phyloP scores from a whole-genome alignment of 306 rosid genomes.

The Trifolium dubium region DNA sequence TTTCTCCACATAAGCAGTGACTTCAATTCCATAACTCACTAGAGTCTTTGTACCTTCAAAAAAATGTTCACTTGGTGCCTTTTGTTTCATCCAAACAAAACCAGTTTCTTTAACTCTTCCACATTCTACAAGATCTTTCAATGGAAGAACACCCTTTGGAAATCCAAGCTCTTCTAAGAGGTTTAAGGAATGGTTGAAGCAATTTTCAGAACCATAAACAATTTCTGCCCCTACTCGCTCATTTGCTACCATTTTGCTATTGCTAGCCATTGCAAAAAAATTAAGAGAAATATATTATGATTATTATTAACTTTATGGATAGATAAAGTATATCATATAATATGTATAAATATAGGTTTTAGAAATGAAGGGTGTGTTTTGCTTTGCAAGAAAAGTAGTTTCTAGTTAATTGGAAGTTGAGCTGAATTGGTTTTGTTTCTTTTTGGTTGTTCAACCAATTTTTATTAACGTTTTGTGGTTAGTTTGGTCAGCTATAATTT shows the following conservation, averaged over 20 bases:
- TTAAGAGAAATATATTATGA: not conserved
- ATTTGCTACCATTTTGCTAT: not conserved
- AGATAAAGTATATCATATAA: not conserved
- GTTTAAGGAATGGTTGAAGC: conserved; percentile 53
- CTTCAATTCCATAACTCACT: conserved; percentile 71
- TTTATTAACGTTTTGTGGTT: not conserved
- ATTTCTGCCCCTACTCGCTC: conserved; percentile 75
- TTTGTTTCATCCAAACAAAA: conserved; percentile 86
- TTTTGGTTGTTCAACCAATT: conserved; percentile 46
- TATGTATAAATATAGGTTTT: conserved; percentile 12
- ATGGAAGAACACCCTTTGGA: conserved; percentile 71
- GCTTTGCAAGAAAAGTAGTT: conserved; percentile 25
- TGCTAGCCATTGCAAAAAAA: conserved; percentile 36
- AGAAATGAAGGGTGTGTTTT: conserved; percentile 8
- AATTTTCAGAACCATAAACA: conserved; percentile 60
- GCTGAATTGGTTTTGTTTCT: conserved; percentile 9
- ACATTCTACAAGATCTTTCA: conserved; percentile 69
- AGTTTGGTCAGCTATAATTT: conserved; percentile 17
- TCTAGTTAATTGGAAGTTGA: conserved; percentile 44
- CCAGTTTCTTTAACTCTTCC: conserved; percentile 78
- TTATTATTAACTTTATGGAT: not conserved
- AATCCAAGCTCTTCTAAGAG: conserved; percentile 73
- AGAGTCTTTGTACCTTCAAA: conserved; percentile 52
- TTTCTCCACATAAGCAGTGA: conserved; percentile 76
- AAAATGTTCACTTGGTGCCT: conserved; percentile 64